A percentile compares a stretch with the other conserved stretches of the same genome.
phyloP scores from a whole-genome alignment of 306 rosid species.

The Glycine latifolia region DNA sequence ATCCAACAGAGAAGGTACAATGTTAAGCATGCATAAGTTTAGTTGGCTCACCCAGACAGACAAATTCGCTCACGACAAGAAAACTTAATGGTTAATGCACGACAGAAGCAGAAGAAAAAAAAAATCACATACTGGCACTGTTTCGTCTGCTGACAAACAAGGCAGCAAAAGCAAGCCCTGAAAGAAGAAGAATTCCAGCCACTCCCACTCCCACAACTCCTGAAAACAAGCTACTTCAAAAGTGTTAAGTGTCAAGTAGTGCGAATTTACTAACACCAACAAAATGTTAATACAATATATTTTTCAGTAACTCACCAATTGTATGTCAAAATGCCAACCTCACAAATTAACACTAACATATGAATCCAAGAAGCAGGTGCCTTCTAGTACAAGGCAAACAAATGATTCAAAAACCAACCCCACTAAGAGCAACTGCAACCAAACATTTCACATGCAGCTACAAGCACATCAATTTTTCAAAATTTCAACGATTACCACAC shows the following conservation, averaged over 20 bases:
- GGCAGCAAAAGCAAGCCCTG: conserved; percentile 72
- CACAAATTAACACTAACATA: background rate
- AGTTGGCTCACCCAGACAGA: conserved; percentile 24
- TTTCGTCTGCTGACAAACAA: conserved; percentile 58
- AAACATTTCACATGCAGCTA: too few species aligned
- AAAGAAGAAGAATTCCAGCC: conserved; percentile 67
- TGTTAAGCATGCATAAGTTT: conserved; percentile 4
- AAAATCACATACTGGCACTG: conserved; percentile 57
- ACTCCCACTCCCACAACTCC: conserved; percentile 43
- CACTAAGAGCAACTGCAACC: too few species aligned
- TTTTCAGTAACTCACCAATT: background rate
- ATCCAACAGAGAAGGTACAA: too few species aligned
- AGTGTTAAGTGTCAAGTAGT: background rate
- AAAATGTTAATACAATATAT: background rate
- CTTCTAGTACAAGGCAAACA: too few species aligned
- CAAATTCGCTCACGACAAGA: background rate
- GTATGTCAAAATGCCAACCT: background rate
- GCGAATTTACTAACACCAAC: background rate
- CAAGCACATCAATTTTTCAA: too few species aligned
- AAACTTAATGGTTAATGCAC: background rate
- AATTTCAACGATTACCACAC: too few species aligned
- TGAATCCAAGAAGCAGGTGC: too few species aligned
- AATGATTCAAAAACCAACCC: too few species aligned
- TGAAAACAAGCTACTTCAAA: conserved; percentile 35
- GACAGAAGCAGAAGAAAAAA: background rate